Percentiles rank a stretch among this genome's conserved stretches.
phyloP scores from a whole-genome alignment of 345 rosid genomes.

The Boechera retrofracta region DNA sequence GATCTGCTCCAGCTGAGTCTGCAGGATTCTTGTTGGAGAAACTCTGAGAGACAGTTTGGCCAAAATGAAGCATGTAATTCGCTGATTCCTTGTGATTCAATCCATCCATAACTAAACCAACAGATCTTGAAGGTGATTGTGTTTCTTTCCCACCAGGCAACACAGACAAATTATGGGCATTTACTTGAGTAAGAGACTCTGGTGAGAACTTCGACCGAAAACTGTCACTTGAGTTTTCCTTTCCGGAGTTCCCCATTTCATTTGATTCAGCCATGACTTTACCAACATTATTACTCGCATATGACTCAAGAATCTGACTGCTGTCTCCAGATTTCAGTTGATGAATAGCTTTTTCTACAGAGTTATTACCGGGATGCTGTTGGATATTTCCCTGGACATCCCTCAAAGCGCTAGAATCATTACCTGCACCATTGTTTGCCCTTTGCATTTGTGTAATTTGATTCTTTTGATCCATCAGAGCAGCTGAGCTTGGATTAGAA shows the following conservation, averaged over 20 bases:
- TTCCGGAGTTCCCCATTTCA: conserved; percentile 44
- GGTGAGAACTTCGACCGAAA: conserved; percentile 20
- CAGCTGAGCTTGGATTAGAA: conserved; percentile 48
- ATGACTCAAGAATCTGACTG: conserved; percentile 55
- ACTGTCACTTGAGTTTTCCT: conserved; percentile 20
- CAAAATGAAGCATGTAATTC: conserved; percentile 46
- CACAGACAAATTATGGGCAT: conserved; percentile 52
- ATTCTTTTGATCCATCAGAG: conserved; percentile 43
- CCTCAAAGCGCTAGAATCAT: conserved; percentile 45
- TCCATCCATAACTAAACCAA: conserved; percentile 48
- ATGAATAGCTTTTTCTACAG: conserved; percentile 55
- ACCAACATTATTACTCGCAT: conserved; percentile 49
- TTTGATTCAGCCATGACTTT: conserved; percentile 39
- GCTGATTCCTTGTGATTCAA: conserved; percentile 43
- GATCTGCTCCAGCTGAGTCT: conserved; percentile 53
- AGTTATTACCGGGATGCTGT: conserved; percentile 49
- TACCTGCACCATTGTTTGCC: conserved; percentile 47
- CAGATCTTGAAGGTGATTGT: conserved; percentile 46
- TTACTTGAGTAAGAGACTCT: conserved; percentile 19
- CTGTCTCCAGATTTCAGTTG: conserved; percentile 47
- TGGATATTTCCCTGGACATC: conserved; percentile 48
- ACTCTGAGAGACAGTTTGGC: conserved; percentile 48
- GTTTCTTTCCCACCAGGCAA: conserved; percentile 55
- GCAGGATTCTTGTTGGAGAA: conserved; percentile 42
- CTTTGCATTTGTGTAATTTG: conserved; percentile 43